phyloP scores from a whole-genome alignment of 345 rosid genomes.

The Lepidium sativum region DNA sequence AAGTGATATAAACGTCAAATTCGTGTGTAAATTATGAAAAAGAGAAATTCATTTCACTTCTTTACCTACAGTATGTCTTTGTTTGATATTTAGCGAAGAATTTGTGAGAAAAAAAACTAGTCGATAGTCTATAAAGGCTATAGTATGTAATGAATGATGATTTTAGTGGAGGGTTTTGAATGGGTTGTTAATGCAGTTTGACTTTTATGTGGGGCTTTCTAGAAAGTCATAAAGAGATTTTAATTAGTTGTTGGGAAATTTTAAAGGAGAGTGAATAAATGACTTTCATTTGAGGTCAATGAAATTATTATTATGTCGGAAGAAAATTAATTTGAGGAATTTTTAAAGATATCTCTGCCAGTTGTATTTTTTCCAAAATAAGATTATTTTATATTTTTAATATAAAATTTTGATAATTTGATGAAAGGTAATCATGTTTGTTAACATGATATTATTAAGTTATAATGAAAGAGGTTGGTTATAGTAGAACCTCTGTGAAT shows the following conservation, averaged over 20 bases:
- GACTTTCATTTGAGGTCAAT: background rate
- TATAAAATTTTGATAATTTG: too few species aligned
- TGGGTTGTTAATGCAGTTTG: slow-evolving; percentile 2
- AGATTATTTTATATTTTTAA: too few species aligned
- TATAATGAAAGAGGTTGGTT: too few species aligned
- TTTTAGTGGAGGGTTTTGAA: background rate
- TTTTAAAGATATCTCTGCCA: too few species aligned
- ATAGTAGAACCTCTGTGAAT: too few species aligned
- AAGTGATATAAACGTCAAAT: too few species aligned
- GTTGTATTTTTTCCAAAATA: too few species aligned
- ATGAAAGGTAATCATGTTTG: too few species aligned
- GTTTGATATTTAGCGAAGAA: background rate
- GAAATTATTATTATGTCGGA: background rate
- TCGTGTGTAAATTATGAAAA: too few species aligned
- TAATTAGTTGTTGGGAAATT: background rate
- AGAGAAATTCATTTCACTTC: background rate
- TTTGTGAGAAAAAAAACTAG: background rate
- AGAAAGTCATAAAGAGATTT: background rate
- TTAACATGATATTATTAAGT: too few species aligned
- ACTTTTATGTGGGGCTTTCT: background rate
- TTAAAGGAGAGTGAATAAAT: background rate
- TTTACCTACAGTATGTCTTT: background rate
- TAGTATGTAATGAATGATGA: background rate
- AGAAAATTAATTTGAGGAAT: background rate
- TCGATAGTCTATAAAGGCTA: background rate